These are phyloP conservation scores for Petunia axillaris DNA, from an alignment of 257 asterid genomes.

Conservation along the genomic window DNA sequence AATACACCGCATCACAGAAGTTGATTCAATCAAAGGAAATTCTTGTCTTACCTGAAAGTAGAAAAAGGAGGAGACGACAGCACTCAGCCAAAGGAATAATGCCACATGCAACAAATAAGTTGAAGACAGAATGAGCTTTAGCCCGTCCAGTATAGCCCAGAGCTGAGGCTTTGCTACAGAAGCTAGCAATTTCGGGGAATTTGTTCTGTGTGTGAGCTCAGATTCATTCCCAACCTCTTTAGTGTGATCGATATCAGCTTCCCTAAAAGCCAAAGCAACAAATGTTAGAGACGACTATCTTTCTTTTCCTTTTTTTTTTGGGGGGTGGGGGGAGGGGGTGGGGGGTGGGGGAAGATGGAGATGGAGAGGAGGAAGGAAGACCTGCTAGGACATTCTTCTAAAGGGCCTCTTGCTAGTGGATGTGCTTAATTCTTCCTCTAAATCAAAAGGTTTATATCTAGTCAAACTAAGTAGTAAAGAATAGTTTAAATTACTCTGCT, in stretches of 20 bases:
- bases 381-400: constrained; percentile 24
- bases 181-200: constrained; percentile 58
- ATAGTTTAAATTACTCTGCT: neutral
- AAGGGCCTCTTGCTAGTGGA: constrained; percentile 14
- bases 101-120: constrained; percentile 81
- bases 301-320: neutral
- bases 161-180: constrained; percentile 59
- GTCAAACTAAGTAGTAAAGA: neutral
- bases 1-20: neutral
- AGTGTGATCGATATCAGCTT: constrained; percentile 49
- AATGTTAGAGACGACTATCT: constrained; percentile 16
- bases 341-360: constrained; percentile 2
- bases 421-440: constrained; percentile 19
- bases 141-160: constrained; percentile 86
- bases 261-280: constrained; percentile 53
- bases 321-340: neutral
- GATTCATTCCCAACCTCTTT: constrained; percentile 48
- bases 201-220: constrained; percentile 43
- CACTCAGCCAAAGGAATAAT: constrained; percentile 89
- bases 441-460: neutral
- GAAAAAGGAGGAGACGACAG: constrained; percentile 92
- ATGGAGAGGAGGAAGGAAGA: constrained; percentile 13
- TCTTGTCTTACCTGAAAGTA: constrained; percentile 78
- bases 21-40: constrained; percentile 19
- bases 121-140: constrained; percentile 81